phyloP scores from a whole-genome alignment of 345 rosid genomes.

The Aurinia saxatilis region DNA sequence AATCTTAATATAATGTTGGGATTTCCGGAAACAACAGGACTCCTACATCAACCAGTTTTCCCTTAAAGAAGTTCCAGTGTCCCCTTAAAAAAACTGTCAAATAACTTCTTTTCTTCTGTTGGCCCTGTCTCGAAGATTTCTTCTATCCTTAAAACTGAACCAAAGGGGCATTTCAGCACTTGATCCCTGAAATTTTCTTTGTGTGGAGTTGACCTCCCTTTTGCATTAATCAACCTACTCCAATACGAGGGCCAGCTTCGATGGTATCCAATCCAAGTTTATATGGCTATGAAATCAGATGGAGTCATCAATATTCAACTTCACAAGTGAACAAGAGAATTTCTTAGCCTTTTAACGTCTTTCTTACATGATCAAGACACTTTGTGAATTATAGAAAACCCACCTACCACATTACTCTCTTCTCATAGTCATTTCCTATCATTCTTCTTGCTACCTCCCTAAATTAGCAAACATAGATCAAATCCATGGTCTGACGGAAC shows the following conservation, averaged over 20 bases:
- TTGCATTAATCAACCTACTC: slow-evolving; percentile 57
- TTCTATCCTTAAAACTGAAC: too few relatives aligned
- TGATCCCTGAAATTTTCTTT: slow-evolving; percentile 59
- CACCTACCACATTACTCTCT: too few relatives aligned
- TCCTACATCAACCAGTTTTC: slow-evolving; percentile 64
- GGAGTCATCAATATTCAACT: slow-evolving; percentile 43
- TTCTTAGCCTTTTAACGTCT: too few relatives aligned
- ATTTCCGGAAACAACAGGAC: slow-evolving; percentile 78
- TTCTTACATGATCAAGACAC: too few relatives aligned
- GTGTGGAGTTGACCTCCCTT: slow-evolving; percentile 93
- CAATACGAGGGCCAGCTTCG: slow-evolving; percentile 53
- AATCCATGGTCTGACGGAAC: too few relatives aligned
- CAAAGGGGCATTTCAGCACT: too few relatives aligned
- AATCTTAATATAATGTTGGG: slow-evolving; percentile 92
- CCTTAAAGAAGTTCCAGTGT: slow-evolving; percentile 33
- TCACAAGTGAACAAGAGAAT: too few relatives aligned
- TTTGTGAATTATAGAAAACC: too few relatives aligned
- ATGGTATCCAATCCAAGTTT: slow-evolving; percentile 69
- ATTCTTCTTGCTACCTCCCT: too few relatives aligned
- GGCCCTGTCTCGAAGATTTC: neutral
- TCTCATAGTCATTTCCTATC: too few relatives aligned
- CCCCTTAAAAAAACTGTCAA: neutral
- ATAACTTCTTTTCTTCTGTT: neutral
- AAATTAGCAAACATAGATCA: too few relatives aligned
- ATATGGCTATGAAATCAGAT: slow-evolving; percentile 57